Conservation (phyloP, 2,329 filamentous ascomycete genomes). For the Neopestalotiopsis rosae region DNA sequence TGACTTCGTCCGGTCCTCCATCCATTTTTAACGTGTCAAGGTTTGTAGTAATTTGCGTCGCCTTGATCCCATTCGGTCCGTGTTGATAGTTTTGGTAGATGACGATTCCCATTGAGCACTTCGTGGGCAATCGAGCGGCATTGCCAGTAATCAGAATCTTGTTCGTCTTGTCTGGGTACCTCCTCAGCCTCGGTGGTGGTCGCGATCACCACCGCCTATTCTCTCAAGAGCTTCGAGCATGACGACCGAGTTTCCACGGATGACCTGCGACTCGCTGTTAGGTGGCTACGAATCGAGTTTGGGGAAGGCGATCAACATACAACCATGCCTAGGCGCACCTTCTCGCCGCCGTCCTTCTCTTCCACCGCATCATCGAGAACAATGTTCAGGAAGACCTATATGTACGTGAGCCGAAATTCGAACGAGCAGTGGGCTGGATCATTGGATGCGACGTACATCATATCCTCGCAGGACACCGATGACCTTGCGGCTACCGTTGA, state of each 20-base stretch:
- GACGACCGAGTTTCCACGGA: conserved; percentile 96
- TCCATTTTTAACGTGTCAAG: neutral
- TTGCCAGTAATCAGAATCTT: neutral
- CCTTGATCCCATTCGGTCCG: neutral
- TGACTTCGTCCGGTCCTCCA: neutral
- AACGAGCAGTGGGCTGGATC: neutral
- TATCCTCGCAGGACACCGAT: conserved; percentile 94
- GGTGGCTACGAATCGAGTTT: neutral
- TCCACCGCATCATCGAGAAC: conserved; percentile 97
- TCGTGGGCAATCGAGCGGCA: neutral
- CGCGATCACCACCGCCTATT: conserved; percentile 66
- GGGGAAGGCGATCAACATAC: conserved; percentile 57
- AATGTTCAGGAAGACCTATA: conserved; percentile 94
- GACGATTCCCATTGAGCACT: neutral
- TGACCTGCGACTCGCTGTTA: conserved; percentile 64
- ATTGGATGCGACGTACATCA: conserved; percentile 67
- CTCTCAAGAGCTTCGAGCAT: conserved; percentile 88
- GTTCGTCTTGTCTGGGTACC: neutral
- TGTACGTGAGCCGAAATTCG: neutral
- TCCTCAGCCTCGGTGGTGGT: conserved; percentile 17
- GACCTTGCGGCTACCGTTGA: conserved; percentile 97
- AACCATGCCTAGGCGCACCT: conserved; percentile 89
- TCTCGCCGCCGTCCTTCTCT: conserved; percentile 90
- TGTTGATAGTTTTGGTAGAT: neutral
- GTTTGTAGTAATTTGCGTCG: neutral